Base-by-base conservation (phyloP, 2,329 filamentous ascomycete species). In the Pseudopithomyces maydicus region DNA sequence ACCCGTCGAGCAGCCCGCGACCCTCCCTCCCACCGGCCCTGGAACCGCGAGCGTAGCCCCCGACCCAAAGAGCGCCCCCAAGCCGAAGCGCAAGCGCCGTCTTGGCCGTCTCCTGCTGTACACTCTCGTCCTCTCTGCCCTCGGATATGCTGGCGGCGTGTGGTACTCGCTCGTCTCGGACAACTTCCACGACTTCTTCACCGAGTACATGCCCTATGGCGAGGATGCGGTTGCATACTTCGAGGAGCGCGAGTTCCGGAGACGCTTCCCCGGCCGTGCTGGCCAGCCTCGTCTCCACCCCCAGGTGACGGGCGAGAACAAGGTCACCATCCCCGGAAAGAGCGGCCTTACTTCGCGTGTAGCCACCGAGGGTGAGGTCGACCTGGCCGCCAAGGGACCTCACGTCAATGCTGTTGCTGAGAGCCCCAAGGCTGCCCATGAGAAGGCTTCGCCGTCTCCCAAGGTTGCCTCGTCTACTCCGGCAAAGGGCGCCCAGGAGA, bases 141-240 rank as follows among this genome's bases (percentile, higher is more conserved):
- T 96, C 43, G 88, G 90, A 38, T 99, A 97, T 70, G 90, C 85
- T 54, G 92, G 92, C 63, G 92, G 94, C 65, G 88, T 97, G 54
- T 97, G 90, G 83, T 95, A 96, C 78, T 94, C 95, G 54, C 87
- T 96, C 63, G 85, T 95, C 77, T 96, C 90, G 73, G 95, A 99
- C 82, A 97, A 92, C 79, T 99, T 98, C 85, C 94, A 99, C 79
- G 95, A 99, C 78, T 95, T 97, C 82, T 99, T 99, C 80, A 98
- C 93, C 69, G 93, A 97, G 79, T 99, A 94, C 77, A 80, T 99
- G 17, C 95, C 95, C 20, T 97, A 90, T 66, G 95, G 93, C 70
- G 95, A 99, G 79, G 91, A 97, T 74, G 90, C 90, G 17, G 94
- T 99, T 44, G 86, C 96, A 23, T 98, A 96, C 80, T 88, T 99